These are phyloP conservation scores for Fraxinus latifolia DNA, from an alignment of 305 asterid species.

Conservation along the genomic window DNA sequence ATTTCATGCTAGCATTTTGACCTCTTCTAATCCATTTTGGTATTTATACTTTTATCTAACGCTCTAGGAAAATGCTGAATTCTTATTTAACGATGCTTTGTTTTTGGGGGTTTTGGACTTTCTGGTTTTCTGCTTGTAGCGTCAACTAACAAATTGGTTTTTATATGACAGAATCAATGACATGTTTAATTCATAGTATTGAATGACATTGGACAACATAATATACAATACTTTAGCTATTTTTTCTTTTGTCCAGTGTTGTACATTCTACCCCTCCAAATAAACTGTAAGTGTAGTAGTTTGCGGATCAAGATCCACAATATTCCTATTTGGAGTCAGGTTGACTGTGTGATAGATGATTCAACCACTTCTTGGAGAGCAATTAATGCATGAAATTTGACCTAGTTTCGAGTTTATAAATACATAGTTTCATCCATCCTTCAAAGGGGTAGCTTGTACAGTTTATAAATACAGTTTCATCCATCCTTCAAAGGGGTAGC, in stretches of 20 bases:
- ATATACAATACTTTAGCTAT: background rate
- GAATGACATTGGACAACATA: background rate
- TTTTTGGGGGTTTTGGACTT: background rate
- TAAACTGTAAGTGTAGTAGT: background rate
- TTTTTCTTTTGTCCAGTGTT: background rate
- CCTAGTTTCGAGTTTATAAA: background rate
- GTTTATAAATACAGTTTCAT: background rate
- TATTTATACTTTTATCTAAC: background rate
- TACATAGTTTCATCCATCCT: background rate
- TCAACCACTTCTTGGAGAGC: background rate
- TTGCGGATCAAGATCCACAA: background rate
- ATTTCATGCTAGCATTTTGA: background rate
- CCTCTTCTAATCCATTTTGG: background rate
- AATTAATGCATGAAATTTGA: background rate
- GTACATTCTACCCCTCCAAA: background rate
- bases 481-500: too few relatives aligned
- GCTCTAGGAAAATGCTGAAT: background rate
- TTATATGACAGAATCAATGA: background rate
- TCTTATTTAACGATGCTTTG: background rate
- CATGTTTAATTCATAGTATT: background rate
- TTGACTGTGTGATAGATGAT: background rate
- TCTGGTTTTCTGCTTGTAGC: background rate
- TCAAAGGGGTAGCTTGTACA: background rate
- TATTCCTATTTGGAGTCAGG: background rate
- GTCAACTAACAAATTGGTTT: background rate